phyloP scores from a whole-genome alignment of 2,329 filamentous ascomycete genomes.

The Fusarium pseudograminearum region DNA sequence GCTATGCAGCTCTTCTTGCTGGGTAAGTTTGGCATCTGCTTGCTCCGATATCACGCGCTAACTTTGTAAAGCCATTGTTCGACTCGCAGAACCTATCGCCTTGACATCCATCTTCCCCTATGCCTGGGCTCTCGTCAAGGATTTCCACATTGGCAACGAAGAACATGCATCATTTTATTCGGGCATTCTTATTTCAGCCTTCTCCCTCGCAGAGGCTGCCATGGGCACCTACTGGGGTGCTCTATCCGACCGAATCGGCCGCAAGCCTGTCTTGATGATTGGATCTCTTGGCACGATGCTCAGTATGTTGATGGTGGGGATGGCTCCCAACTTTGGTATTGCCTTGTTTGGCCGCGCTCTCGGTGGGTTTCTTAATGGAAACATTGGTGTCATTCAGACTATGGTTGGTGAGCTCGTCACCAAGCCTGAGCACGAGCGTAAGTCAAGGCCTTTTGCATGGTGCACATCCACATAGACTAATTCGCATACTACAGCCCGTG shows the following conservation, averaged over 20 bases:
- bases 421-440: constrained; percentile 87
- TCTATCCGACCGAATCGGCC: constrained; percentile 82
- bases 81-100: constrained; percentile 91
- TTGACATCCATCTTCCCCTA: constrained; percentile 95
- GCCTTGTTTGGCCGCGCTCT: constrained; percentile 80
- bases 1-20: constrained; percentile 85
- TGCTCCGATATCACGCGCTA: constrained; percentile 64
- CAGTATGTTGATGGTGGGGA: constrained; percentile 84
- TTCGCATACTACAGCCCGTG: constrained; percentile 68
- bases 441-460: constrained; percentile 54
- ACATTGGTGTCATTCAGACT: constrained; percentile 90
- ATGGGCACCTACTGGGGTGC: constrained; percentile 92
- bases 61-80: constrained; percentile 79
- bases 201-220: constrained; percentile 82
- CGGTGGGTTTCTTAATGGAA: constrained; percentile 88
- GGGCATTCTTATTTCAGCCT: constrained; percentile 87
- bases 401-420: constrained; percentile 92
- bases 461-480: constrained; percentile 2
- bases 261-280: constrained; percentile 85
- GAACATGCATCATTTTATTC: constrained; percentile 88
- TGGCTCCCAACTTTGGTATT: constrained; percentile 85
- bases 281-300: constrained; percentile 86
- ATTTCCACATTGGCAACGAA: constrained; percentile 77
- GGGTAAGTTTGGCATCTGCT: constrained; percentile 66
- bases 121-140: constrained; percentile 84